Base-by-base conservation (phyloP, 768 basidiomycete species). In the Cubamyces sp. region DNA sequence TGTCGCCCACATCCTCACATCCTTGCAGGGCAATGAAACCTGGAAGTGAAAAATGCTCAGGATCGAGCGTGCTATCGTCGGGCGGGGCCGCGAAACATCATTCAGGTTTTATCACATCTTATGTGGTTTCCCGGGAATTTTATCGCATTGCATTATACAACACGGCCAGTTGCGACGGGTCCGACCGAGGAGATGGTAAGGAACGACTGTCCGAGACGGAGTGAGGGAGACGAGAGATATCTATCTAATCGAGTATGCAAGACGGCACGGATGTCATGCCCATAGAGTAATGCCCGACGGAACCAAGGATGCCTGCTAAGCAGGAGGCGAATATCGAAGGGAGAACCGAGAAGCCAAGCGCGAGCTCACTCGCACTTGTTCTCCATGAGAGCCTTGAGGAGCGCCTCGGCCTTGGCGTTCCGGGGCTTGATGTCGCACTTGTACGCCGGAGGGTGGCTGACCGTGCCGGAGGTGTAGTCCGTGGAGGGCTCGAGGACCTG, bases 401-500 rank as follows among this genome's bases (percentile, higher is more conserved):
- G 61, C 12, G 60, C 60, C 46, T 60, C 67, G 5, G 73, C 70
- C 25, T 61, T 66, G 7, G 67, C 64, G 43, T 68, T 70, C 3
- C 74, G 68, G 21, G 74, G 73, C 57, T 64, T 70, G 54, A 76
- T 68, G 28, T 65, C 56, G 49, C 71, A 74, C 41, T 65, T 53
- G 65, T 72, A 71, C 6, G 68, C 67, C 12, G 51, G 52, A 9
- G 73, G 72, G 54, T 70, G 72, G 53, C 74, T 68, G 48, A 73
- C 71, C 0, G 66, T 67, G 12, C 69, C 71, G 30, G 59, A 66
- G 34, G 65, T 70, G 52, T 57, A 72, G 18, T 68, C 68, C 16
- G 60, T 57, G 1, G 28, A 46, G 7, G 72, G 73, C 54, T 72
- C 71, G 37, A 76, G 45, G 11, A 65, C 67, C 48, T 50, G 21